Evolutionary conservation across 345 rosid genomes (phyloP).

Genomic region (Melaleuca alternifolia): DNA sequence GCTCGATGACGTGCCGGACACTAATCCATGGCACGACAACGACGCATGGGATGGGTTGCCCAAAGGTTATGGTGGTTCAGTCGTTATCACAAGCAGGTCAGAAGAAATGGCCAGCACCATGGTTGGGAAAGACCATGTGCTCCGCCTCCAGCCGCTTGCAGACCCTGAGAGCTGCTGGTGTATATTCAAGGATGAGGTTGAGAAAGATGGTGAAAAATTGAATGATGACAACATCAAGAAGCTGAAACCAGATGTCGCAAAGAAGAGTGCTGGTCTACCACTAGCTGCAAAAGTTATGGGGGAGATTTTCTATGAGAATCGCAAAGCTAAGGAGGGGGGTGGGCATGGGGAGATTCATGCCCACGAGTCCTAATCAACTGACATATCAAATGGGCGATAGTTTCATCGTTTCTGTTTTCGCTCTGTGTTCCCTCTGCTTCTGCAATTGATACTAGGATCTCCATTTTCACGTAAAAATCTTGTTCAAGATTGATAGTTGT

Average conservation of each 20-base stretch:
- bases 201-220: neutral
- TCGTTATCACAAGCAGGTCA: constrained; percentile 1
- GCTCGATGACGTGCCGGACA: neutral
- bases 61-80: constrained; percentile 8
- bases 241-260: neutral
- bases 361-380: neutral
- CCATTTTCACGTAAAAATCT: neutral
- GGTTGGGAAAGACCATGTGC: neutral
- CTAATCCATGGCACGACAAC: neutral
- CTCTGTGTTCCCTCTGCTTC: neutral
- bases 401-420: neutral
- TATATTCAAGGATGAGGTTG: neutral
- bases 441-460: neutral
- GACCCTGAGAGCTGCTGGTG: neutral
- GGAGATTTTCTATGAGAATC: neutral
- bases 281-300: neutral
- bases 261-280: neutral
- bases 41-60: constrained; percentile 2
- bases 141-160: neutral
- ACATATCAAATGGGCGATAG: neutral
- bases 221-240: neutral
- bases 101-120: neutral
- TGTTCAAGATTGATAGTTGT: neutral
- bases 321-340: neutral
- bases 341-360: neutral